Conservation (phyloP, 345 rosid species). For the Euphorbia pulcherrima region DNA sequence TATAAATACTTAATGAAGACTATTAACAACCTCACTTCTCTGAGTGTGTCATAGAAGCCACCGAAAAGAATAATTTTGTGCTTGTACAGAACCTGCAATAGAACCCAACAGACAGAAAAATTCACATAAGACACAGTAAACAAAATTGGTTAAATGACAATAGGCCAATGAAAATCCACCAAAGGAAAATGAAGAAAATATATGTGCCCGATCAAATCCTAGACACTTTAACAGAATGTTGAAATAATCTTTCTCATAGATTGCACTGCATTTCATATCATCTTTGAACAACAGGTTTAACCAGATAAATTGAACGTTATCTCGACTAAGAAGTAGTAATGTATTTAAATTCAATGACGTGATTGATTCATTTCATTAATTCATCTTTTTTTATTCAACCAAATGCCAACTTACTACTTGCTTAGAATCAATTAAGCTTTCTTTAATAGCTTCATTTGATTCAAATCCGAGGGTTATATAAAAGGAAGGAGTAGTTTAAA, state of each 20-base stretch:
- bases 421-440: background rate
- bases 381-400: background rate
- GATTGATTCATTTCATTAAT: background rate
- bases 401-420: background rate
- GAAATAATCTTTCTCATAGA: background rate
- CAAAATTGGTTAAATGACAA: background rate
- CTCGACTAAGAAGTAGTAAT: background rate
- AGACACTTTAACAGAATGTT: background rate
- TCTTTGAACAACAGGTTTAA: too few relatives aligned
- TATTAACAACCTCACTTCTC: slow-evolving; percentile 92
- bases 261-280: background rate
- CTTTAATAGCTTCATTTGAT: too few relatives aligned
- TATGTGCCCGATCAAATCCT: background rate
- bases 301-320: background rate
- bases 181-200: background rate
- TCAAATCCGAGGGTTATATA: background rate
- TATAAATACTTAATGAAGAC: slow-evolving; percentile 13
- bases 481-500: too few relatives aligned
- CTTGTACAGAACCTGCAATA: slow-evolving; percentile 80
- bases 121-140: slow-evolving; percentile 8
- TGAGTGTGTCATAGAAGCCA: slow-evolving; percentile 95
- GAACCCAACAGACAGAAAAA: slow-evolving; percentile 15
- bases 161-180: background rate
- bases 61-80: slow-evolving; percentile 91
- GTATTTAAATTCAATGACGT: background rate